These are phyloP conservation scores for Euphorbia corollata DNA, from an alignment of 441 rosid species.

Conservation along the genomic window DNA sequence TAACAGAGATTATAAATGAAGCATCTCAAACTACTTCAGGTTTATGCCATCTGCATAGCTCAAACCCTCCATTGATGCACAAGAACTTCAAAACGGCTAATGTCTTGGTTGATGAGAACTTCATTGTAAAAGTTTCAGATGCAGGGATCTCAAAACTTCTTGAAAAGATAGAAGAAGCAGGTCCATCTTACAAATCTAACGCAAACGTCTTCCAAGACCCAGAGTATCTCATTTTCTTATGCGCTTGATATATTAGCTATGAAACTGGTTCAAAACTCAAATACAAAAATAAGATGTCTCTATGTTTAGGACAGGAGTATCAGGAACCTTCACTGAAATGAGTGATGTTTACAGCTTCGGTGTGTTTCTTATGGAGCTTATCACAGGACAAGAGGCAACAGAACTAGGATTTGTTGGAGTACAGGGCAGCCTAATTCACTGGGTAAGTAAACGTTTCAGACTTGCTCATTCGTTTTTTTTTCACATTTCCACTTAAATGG, in stretches of 20 bases:
- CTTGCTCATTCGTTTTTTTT: not conserved
- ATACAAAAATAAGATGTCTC: constrained; percentile 4
- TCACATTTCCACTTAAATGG: not conserved
- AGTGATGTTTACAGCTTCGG: constrained; percentile 63
- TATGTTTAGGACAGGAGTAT: constrained; percentile 31
- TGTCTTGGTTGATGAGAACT: constrained; percentile 57
- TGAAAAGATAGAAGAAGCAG: constrained; percentile 43
- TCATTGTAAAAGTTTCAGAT: constrained; percentile 54
- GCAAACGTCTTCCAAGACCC: constrained; percentile 40
- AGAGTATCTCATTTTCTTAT: constrained; percentile 39
- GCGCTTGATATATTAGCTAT: constrained; percentile 8
- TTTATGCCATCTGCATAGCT: constrained; percentile 45
- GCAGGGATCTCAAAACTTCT: constrained; percentile 41
- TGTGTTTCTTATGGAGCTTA: constrained; percentile 57
- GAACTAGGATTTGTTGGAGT: constrained; percentile 28
- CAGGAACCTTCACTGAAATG: constrained; percentile 33
- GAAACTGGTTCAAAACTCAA: not conserved
- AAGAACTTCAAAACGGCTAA: constrained; percentile 56
- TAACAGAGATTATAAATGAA: constrained; percentile 4
- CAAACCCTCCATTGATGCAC: constrained; percentile 53
- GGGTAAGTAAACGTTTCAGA: constrained; percentile 31
- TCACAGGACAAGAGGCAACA: constrained; percentile 40
- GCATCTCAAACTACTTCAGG: constrained; percentile 37
- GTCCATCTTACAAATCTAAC: constrained; percentile 37
- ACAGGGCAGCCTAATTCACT: constrained; percentile 35